Evolutionary conservation across 805 yeast genomes (phyloP).

Genomic region (Yamadazyma nakazawae): DNA sequence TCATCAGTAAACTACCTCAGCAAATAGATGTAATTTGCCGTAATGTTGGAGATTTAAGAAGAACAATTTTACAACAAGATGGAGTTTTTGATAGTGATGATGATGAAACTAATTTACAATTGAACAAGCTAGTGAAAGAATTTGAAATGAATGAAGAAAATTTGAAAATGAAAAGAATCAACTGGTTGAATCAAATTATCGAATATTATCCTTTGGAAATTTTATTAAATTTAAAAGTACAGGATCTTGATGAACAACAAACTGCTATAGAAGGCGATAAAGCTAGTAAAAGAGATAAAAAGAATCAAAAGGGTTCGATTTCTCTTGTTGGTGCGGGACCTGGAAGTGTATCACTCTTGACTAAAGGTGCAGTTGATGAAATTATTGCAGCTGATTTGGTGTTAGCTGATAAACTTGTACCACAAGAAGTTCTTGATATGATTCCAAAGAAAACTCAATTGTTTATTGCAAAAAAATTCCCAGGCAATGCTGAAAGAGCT

Average conservation of each 20-base stretch:
- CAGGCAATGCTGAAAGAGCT: slow-evolving; percentile 94
- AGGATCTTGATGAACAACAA: slow-evolving; percentile 43
- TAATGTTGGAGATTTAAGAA: slow-evolving; percentile 66
- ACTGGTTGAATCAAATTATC: slow-evolving; percentile 87
- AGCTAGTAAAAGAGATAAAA: slow-evolving; percentile 17
- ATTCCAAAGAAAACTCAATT: slow-evolving; percentile 73
- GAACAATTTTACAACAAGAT: slow-evolving; percentile 53
- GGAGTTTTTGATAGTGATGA: slow-evolving; percentile 58
- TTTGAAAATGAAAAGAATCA: slow-evolving; percentile 55
- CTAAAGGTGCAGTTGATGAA: slow-evolving; percentile 79
- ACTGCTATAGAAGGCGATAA: background rate
- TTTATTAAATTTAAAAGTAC: slow-evolving; percentile 57
- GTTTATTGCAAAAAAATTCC: slow-evolving; percentile 89
- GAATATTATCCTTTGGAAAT: slow-evolving; percentile 81
- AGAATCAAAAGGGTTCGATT: slow-evolving; percentile 46
- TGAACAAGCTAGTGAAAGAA: slow-evolving; percentile 63
- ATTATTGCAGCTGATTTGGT: slow-evolving; percentile 80
- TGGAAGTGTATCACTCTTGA: slow-evolving; percentile 77
- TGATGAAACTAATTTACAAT: slow-evolving; percentile 59
- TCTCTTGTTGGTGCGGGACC: slow-evolving; percentile 95
- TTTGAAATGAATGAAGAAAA: slow-evolving; percentile 52
- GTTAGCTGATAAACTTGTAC: slow-evolving; percentile 89
- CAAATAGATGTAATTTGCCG: slow-evolving; percentile 67
- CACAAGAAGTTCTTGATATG: slow-evolving; percentile 76
- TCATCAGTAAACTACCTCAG: slow-evolving; percentile 60